Evolutionary conservation across 2,329 filamentous ascomycete species (phyloP).

Genomic region (Epichloe uncinata): DNA sequence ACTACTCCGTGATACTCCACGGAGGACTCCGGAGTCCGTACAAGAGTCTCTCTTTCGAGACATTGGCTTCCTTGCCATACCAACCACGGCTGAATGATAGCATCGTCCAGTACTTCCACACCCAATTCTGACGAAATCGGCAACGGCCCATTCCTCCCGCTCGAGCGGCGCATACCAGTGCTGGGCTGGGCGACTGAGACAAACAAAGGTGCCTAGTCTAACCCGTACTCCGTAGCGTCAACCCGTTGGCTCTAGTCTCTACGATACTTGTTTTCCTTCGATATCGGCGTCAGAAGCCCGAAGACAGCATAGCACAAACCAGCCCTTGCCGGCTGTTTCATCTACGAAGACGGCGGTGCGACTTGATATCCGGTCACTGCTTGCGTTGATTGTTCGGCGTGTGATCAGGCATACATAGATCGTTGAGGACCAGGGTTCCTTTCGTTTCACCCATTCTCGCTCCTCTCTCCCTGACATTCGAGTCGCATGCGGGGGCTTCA

Average conservation of each 20-base stretch:
- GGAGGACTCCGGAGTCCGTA: no score
- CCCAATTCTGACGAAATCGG: not conserved
- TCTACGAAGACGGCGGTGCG: no score
- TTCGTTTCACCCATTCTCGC: not conserved
- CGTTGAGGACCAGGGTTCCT: not conserved
- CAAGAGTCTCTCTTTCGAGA: not conserved
- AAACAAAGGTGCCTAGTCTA: not conserved
- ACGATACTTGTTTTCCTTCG: not conserved
- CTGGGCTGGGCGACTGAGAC: conserved; percentile 1
- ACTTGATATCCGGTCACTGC: not conserved
- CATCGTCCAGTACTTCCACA: not conserved
- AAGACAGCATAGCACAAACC: not conserved
- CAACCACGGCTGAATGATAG: not conserved
- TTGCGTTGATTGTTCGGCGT: not conserved
- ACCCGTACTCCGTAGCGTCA: not conserved
- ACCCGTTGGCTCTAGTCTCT: not conserved
- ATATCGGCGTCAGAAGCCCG: no score
- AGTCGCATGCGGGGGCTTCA: not conserved
- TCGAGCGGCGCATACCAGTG: conserved; percentile 2
- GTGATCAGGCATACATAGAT: not conserved
- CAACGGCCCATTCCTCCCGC: not conserved
- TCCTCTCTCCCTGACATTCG: not conserved
- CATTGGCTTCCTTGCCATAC: conserved; percentile 1
- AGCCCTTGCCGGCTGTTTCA: not conserved
- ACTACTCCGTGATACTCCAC: not conserved